phyloP scores from a whole-genome alignment of 345 rosid genomes.

The Lepidium aucheri region DNA sequence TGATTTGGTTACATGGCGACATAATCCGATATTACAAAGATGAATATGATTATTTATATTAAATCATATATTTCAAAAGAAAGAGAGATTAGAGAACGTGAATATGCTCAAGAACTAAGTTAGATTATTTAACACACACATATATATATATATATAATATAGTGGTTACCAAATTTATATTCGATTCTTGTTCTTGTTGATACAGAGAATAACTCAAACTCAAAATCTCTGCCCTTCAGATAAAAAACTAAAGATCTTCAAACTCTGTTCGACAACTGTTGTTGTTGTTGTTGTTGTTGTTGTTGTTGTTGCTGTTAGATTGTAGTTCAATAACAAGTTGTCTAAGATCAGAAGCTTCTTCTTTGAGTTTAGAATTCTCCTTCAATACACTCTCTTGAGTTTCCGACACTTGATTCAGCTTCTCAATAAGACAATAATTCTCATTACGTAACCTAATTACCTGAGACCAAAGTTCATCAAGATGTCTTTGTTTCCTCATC shows the following conservation, averaged over 20 bases:
- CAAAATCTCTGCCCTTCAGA: neutral
- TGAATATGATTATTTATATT: neutral
- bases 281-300: slow-evolving; percentile 7
- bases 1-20: neutral
- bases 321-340: slow-evolving; percentile 48
- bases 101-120: slow-evolving; percentile 6
- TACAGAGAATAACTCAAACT: neutral
- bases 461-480: slow-evolving; percentile 84
- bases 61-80: neutral
- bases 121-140: slow-evolving; percentile 13
- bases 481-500: slow-evolving; percentile 94
- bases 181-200: neutral
- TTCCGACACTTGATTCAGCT: slow-evolving; percentile 52
- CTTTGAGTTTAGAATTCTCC: slow-evolving; percentile 71
- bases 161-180: slow-evolving; percentile 1
- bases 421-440: slow-evolving; percentile 56
- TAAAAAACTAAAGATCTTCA: neutral
- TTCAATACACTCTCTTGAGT: slow-evolving; percentile 45
- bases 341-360: slow-evolving; percentile 69
- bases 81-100: neutral
- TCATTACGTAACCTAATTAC: slow-evolving; percentile 63
- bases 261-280: slow-evolving; percentile 2
- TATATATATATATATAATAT: neutral
- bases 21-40: neutral
- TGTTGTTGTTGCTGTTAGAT: slow-evolving; percentile 7